phyloP scores from a whole-genome alignment of 2,329 filamentous ascomycete genomes.

The Fusarium annulatum region DNA sequence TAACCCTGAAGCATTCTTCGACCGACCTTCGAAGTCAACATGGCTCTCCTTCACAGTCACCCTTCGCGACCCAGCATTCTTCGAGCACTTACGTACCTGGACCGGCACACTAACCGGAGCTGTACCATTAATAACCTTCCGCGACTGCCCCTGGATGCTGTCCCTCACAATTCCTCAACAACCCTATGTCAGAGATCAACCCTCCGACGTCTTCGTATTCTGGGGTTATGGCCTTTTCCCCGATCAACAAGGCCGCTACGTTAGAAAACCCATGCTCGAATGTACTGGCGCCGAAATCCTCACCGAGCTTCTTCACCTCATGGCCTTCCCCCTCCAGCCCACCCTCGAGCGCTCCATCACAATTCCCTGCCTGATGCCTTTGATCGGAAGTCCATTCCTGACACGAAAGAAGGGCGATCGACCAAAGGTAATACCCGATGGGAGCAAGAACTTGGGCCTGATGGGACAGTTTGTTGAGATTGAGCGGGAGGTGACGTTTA shows the following conservation, averaged over 20 bases:
- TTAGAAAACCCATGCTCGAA: constrained; percentile 43
- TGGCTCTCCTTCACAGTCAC: constrained; percentile 45
- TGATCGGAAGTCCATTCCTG: constrained; percentile 43
- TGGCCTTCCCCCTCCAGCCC: constrained; percentile 40
- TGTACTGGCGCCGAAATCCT: constrained; percentile 44
- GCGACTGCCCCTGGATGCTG: constrained; percentile 44
- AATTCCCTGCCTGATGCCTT: constrained; percentile 39
- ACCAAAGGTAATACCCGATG: constrained; percentile 38
- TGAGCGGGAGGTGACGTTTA: constrained; percentile 45
- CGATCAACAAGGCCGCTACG: constrained; percentile 39
- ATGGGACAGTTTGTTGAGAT: constrained; percentile 46
- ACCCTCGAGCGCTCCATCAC: constrained; percentile 41
- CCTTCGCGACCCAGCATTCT: constrained; percentile 37
- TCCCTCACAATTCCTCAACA: constrained; percentile 41
- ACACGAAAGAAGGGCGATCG: constrained; percentile 42
- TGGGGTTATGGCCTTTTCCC: constrained; percentile 46
- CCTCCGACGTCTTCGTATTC: constrained; percentile 39
- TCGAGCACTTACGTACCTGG: constrained; percentile 38
- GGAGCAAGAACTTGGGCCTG: constrained; percentile 42
- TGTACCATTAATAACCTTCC: constrained; percentile 42
- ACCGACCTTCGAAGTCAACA: constrained; percentile 44
- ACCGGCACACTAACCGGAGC: constrained; percentile 38
- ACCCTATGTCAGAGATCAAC: constrained; percentile 41
- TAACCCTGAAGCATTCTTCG: constrained; percentile 44
- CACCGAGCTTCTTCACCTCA: constrained; percentile 40